A percentile compares a stretch with the other conserved stretches of the same genome.
phyloP scores from a whole-genome alignment of 768 basidiomycete species.

The Lentinula sp. region DNA sequence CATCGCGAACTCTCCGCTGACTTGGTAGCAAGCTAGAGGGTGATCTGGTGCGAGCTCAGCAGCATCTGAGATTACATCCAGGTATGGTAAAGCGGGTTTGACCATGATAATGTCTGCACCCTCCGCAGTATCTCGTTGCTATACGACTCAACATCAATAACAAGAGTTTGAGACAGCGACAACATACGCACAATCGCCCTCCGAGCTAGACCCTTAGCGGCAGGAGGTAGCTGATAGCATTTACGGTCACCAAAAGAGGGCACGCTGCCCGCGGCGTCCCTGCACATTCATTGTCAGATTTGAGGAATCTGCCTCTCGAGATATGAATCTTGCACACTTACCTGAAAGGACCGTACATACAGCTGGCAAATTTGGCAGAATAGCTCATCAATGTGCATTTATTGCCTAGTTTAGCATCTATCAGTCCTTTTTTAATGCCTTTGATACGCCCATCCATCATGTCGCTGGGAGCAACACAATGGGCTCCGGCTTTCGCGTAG shows the following conservation, averaged over 20 bases:
- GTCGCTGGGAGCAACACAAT: conserved; percentile 97
- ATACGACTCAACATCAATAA: conserved; percentile 6
- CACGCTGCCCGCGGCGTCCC: conserved; percentile 96
- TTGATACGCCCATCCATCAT: conserved; percentile 99
- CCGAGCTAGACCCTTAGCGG: conserved; percentile 82
- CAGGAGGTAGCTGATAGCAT: conserved; percentile 95
- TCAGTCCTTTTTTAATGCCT: conserved; percentile 81
- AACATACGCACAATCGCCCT: conserved; percentile 75
- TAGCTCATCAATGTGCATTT: conserved; percentile 93
- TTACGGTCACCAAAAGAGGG: conserved; percentile 94
- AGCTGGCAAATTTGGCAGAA: conserved; percentile 95
- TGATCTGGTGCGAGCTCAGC: conserved; percentile 75
- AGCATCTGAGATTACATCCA: conserved; percentile 92
- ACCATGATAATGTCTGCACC: conserved; percentile 99
- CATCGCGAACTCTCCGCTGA: conserved; percentile 98
- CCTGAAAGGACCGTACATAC: conserved; percentile 95
- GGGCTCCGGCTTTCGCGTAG: conserved; percentile 94
- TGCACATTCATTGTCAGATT: conserved; percentile 20
- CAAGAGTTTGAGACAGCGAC: neutral
- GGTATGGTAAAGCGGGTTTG: conserved; percentile 93
- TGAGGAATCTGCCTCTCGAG: neutral
- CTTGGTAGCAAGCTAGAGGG: conserved; percentile 96
- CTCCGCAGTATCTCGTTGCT: conserved; percentile 85
- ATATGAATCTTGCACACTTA: conserved; percentile 22
- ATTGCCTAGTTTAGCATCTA: conserved; percentile 81